Base-by-base conservation (phyloP, 192 early-diverging fungal species). In the Backusella liffmaniae region DNA sequence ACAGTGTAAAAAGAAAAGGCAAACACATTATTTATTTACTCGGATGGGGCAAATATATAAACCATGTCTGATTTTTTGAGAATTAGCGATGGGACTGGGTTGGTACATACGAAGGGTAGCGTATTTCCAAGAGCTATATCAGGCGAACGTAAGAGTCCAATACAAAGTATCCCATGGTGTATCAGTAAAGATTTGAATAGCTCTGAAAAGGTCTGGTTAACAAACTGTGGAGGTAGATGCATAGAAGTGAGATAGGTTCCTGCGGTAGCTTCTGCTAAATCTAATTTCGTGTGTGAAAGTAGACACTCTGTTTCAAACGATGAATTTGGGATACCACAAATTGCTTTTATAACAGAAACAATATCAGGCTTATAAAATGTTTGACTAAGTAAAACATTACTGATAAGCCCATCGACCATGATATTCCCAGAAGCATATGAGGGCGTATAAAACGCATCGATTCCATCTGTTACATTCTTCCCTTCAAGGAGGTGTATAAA, bases 91-190 rank as follows among this genome's bases (percentile, higher is more conserved):
- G 88, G 80, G 21, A 89, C 73, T 9, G 91, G 91, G 70, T 93
- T 93, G 0, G 88, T 89, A 79, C 87, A 89, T 8, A 93, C 88
- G 80, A 89, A 93, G 0, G 91, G 90, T 13, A 87, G 70, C 34
- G 79, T 80, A 79, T 93, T 91, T 12, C 86, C 83, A 30, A 84
- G 67, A 1, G 75, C 80, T 1, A 37, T 30, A 37, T 85, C 84
- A 15, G 84, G 76, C 1, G 78, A 79, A 9, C 86, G 78, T 49
- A 83, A 82, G 4, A 87, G 59, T 0, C 90, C 90, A 59, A 92
- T 73, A 0, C 90, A 83, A 34, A 92, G 49, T 8, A 90, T 82
- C 4, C 85, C 89, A 39, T 86, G 82, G 12, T 81, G 37, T 3
- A 88, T 49, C 29, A 84, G 75, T n/a, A 92, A 76, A 5, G 72